phyloP scores from a whole-genome alignment of 2,329 filamentous ascomycete species.

The Bertia moriformis region DNA sequence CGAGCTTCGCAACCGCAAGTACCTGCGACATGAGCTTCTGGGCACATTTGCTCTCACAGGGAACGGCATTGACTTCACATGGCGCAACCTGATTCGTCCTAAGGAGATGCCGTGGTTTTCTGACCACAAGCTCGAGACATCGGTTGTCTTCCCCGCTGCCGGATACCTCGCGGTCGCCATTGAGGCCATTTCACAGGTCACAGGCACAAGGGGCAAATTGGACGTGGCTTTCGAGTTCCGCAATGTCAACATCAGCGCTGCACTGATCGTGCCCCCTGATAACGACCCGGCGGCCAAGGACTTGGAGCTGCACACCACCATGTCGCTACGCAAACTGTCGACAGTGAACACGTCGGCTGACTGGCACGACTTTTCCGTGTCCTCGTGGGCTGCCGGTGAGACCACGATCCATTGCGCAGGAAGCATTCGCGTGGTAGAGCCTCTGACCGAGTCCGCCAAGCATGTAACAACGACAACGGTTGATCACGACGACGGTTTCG shows the following conservation, averaged over 20 bases:
- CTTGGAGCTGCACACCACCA: conserved; percentile 6
- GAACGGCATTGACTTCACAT: conserved; percentile 12
- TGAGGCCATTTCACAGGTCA: conserved; percentile 5
- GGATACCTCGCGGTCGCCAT: conserved; percentile 14
- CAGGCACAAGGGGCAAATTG: too few species aligned
- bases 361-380: conserved; percentile 7
- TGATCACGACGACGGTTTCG: too few species aligned
- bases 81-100: conserved; percentile 18
- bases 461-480: too few species aligned
- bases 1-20: conserved; percentile 4
- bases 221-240: conserved; percentile 1
- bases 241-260: conserved; percentile 1
- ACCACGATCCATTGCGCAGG: conserved; percentile 7
- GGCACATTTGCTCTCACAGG: conserved; percentile 7
- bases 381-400: conserved; percentile 4
- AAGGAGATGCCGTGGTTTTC: conserved; percentile 27
- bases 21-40: conserved; percentile 6
- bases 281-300: background rate
- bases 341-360: background rate
- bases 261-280: conserved; percentile 2
- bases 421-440: too few species aligned
- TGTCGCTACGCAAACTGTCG: conserved; percentile 3
- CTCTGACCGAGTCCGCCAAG: too few species aligned
- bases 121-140: conserved; percentile 30
- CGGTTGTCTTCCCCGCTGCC: conserved; percentile 31